These are phyloP conservation scores for Corylus heterophylla DNA, from an alignment of 306 rosid genomes.

Conservation along the genomic window DNA sequence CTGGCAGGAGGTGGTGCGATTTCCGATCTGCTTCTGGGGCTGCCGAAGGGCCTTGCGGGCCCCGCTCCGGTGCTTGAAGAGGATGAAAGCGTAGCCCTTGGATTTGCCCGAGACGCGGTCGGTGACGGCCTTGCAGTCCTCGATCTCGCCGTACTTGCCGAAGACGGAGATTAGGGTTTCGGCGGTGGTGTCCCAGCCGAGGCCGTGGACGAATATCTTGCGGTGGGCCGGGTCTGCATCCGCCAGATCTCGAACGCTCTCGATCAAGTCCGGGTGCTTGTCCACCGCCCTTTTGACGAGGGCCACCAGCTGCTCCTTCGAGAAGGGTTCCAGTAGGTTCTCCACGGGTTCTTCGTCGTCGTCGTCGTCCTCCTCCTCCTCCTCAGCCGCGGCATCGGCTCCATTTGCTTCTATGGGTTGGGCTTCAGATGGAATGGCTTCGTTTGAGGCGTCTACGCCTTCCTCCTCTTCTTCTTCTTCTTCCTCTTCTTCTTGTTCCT, in stretches of 20 bases:
- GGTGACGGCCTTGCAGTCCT: constrained; percentile 66
- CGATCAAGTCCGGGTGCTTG: constrained; percentile 49
- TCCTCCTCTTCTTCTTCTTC: constrained; percentile 11
- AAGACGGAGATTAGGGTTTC: constrained; percentile 58
- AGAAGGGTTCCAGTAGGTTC: constrained; percentile 71
- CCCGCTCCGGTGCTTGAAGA: constrained; percentile 58
- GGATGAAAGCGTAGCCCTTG: constrained; percentile 68
- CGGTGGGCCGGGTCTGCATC: constrained; percentile 75
- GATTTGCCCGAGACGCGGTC: constrained; percentile 66
- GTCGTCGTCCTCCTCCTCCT: constrained; percentile 37
- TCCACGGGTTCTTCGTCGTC: constrained; percentile 61
- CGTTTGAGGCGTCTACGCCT: constrained; percentile 9
- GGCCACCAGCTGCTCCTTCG: constrained; percentile 56
- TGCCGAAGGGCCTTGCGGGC: constrained; percentile 54
- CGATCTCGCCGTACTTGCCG: constrained; percentile 57
- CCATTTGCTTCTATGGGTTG: constrained; percentile 36
- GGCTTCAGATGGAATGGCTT: constrained; percentile 15
- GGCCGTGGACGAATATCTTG: constrained; percentile 70
- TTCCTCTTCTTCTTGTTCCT: constrained; percentile 27
- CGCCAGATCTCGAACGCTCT: constrained; percentile 54
- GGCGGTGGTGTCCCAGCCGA: constrained; percentile 69
- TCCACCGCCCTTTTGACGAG: constrained; percentile 56
- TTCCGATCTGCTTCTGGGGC: constrained; percentile 67
- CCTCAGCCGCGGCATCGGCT: constrained; percentile 13
- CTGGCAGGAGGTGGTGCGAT: constrained; percentile 50